phyloP scores from a whole-genome alignment of 2,329 filamentous ascomycete genomes.

The Alternaria sp. region DNA sequence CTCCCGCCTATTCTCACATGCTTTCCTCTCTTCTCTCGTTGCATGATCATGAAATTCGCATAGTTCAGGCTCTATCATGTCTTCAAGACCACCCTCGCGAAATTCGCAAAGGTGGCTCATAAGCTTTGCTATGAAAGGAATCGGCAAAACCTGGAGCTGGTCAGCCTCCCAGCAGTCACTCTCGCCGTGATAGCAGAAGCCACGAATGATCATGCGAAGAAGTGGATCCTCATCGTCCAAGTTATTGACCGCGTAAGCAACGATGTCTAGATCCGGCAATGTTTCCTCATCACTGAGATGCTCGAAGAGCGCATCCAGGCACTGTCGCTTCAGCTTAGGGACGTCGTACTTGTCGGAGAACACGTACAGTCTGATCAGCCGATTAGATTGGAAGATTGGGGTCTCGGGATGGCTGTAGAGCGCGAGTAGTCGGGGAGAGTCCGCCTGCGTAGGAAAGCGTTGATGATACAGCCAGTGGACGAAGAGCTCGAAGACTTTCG shows the following conservation, averaged over 20 bases:
- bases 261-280: background rate
- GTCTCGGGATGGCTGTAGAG: too few species aligned
- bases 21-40: background rate
- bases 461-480: background rate
- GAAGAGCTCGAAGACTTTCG: background rate
- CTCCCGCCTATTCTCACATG: background rate
- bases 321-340: background rate
- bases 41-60: background rate
- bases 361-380: background rate
- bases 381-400: background rate
- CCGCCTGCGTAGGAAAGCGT: background rate
- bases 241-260: background rate
- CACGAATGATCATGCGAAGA: background rate
- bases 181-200: background rate
- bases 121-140: background rate
- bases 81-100: background rate
- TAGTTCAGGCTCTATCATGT: background rate
- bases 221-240: background rate
- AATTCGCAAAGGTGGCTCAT: background rate
- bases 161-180: background rate
- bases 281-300: background rate
- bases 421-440: background rate
- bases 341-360: background rate
- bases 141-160: background rate
- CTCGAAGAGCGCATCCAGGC: background rate